Evolutionary conservation across 306 rosid species (phyloP), one percentile per base, ranked within the genome.

Genomic region (Castanospermum australe): DNA sequence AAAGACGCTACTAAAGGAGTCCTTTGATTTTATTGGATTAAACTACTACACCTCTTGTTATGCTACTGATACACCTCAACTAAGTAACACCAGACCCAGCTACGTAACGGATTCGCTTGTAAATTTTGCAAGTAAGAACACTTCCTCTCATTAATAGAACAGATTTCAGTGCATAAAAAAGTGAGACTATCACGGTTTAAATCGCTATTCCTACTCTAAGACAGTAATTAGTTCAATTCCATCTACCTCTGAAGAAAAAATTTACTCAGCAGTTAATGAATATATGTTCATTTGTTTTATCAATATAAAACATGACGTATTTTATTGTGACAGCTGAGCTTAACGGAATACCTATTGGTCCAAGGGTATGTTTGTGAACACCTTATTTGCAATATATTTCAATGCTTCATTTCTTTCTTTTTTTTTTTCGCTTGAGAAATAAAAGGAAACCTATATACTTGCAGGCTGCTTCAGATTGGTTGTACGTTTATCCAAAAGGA

Each of bases 381-480:
- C 11, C n/a, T n/a, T n/a, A n/a, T 30, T 32, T 61, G 6, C 10
- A 30, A 22, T 8, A n/a, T 21, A 21, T 59, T 24, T 17, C 35
- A 67, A 17, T 41, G 57, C 35, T 67, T 67, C 59, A 54, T 52
- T 55, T 66, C 60, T 17, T n/a, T n/a, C 17, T 52, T n/a, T n/a
- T n/a, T 18, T 54, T 55, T 4, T 38, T 48, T n/a, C n/a, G n/a
- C 52, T 55, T 78, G 47, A 67, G 28, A 36, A 78, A 30, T 22
- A 66, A 25, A 55, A 0, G 11, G 13, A 33, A 25, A 28, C 67
- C 0, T 39, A 0, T 30, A 10, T 54, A 6, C 15, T 18, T 51
- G 76, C 86, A 87, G 87, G 84, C 79, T 64, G 83, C 87, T 76
- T 80, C 96, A 44, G 4, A 39, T 18, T 84, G 86, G 91, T 54